Evolutionary conservation across 768 basidiomycete genomes (phyloP).

Genomic region (Lactarius trivialis): DNA sequence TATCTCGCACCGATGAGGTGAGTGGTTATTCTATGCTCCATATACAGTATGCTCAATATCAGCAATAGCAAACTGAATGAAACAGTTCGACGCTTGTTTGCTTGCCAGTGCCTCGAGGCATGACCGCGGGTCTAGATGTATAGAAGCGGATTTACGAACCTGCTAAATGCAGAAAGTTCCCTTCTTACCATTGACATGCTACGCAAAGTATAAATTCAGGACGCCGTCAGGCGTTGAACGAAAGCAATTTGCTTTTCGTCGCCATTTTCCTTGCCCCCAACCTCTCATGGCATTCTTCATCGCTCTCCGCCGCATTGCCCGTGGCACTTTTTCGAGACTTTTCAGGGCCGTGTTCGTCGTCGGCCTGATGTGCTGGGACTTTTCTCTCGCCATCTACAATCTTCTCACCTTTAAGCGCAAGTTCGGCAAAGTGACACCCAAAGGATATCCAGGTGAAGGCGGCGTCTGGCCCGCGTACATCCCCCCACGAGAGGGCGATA

Average conservation of each 20-base stretch:
- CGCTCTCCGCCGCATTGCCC: constrained; percentile 19
- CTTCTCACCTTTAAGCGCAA: constrained; percentile 42
- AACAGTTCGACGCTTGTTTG: not conserved
- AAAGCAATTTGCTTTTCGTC: not conserved
- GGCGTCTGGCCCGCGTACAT: constrained; percentile 66
- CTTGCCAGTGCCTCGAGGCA: constrained; percentile 1
- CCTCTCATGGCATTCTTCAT: constrained; percentile 8
- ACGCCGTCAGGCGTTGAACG: not conserved
- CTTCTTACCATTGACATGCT: constrained; percentile 1
- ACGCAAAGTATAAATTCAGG: not conserved
- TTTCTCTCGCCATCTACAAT: constrained; percentile 45
- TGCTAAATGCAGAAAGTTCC: constrained; percentile 9
- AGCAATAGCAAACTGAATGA: not conserved
- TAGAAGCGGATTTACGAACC: not conserved
- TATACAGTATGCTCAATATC: not conserved
- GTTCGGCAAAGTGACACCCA: constrained; percentile 49
- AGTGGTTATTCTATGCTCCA: not conserved
- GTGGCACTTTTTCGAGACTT: constrained; percentile 3
- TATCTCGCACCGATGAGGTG: not conserved
- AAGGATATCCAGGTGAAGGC: constrained; percentile 48
- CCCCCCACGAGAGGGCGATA: constrained; percentile 54
- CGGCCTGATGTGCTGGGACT: constrained; percentile 45
- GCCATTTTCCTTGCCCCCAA: not conserved
- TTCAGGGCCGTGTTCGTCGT: constrained; percentile 7
- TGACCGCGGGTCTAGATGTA: not conserved